These are phyloP conservation scores for Claviceps maximensis DNA, from an alignment of 2,329 filamentous ascomycete species.

Conservation along the genomic window DNA sequence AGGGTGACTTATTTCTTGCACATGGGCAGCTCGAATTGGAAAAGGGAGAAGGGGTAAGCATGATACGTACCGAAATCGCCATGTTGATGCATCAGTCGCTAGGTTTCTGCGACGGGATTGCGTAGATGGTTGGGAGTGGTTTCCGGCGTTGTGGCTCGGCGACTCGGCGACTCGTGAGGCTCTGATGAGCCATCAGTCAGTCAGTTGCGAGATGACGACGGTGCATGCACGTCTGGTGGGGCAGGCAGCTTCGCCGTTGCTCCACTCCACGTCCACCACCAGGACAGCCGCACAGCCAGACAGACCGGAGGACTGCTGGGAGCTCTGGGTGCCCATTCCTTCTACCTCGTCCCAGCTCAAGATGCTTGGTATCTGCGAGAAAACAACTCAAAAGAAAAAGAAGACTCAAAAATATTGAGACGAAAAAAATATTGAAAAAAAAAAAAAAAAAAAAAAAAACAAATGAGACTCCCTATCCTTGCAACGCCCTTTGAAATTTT, in stretches of 20 bases:
- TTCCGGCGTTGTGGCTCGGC: not conserved
- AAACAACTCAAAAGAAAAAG: not conserved
- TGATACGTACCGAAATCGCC: constrained; percentile 20
- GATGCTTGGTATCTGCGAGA: not conserved
- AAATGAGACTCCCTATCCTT: not conserved
- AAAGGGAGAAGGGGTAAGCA: not conserved
- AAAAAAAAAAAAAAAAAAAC: not conserved
- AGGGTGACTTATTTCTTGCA: too few relatives aligned
- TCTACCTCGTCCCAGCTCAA: not conserved
- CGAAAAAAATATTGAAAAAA: too few relatives aligned
- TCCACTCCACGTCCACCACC: too few relatives aligned
- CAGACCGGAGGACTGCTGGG: too few relatives aligned
- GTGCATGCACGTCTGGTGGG: not conserved
- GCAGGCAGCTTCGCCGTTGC: too few relatives aligned
- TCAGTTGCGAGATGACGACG: not conserved
- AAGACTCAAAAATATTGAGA: too few relatives aligned
- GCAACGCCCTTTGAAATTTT: constrained; percentile 1
- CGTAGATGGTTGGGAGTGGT: not conserved
- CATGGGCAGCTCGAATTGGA: too few relatives aligned
- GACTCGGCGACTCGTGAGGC: not conserved
- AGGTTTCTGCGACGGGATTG: not conserved
- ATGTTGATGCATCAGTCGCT: constrained; percentile 17
- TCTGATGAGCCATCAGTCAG: not conserved
- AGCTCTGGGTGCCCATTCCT: too few relatives aligned
- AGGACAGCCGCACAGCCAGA: too few relatives aligned